Evolutionary conservation across 352 stramenopile genomes (phyloP).

Genomic region (Phytophthora tentaculata): DNA sequence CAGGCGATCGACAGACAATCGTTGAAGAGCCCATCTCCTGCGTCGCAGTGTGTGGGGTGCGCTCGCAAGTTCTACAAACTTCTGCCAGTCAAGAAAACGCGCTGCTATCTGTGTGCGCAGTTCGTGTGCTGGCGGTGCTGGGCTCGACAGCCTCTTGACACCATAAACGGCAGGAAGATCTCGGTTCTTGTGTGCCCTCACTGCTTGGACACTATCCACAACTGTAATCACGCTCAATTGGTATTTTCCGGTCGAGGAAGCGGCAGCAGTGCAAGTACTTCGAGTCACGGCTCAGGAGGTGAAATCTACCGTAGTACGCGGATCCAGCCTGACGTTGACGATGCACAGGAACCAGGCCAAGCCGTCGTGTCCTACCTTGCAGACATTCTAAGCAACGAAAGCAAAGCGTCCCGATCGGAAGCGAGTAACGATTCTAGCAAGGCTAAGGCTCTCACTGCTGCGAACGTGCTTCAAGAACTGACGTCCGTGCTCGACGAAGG

Average conservation of each 20-base stretch:
- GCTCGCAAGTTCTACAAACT: constrained; percentile 41
- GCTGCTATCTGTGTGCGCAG: constrained; percentile 43
- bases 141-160: constrained; percentile 36
- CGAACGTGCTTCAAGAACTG: constrained; percentile 55
- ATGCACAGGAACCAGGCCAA: constrained; percentile 16
- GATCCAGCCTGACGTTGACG: constrained; percentile 16
- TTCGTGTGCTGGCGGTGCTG: constrained; percentile 44
- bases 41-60: constrained; percentile 54
- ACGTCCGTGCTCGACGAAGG: constrained; percentile 29
- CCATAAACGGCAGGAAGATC: constrained; percentile 30
- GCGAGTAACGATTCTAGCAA: background rate
- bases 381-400: constrained; percentile 11
- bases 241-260: constrained; percentile 16
- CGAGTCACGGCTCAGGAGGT: constrained; percentile 15
- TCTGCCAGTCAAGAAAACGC: constrained; percentile 35
- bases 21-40: background rate
- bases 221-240: constrained; percentile 46
- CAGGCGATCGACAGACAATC: constrained; percentile 7
- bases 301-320: constrained; percentile 12
- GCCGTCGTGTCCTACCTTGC: constrained; percentile 28
- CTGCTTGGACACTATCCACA: constrained; percentile 52
- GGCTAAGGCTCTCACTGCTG: constrained; percentile 27
- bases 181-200: constrained; percentile 48
- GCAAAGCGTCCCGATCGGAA: constrained; percentile 2
- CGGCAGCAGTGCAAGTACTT: constrained; percentile 25